Base-by-base conservation (phyloP, 495 filamentous ascomycete species). In the Hypoxylon intermedium region DNA sequence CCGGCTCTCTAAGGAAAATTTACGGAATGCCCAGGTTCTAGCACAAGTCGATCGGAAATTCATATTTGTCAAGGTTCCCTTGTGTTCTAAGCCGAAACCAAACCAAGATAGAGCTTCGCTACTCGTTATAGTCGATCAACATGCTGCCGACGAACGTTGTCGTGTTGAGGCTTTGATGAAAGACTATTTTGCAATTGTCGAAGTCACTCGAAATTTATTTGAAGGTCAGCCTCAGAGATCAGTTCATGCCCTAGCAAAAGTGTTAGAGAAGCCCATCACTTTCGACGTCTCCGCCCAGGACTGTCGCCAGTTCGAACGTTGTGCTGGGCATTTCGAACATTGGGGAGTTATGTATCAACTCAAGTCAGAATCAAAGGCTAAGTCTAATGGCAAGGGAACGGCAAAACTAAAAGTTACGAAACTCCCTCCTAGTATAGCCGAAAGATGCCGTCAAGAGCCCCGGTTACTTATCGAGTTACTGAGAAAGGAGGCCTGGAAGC, bases 31-130 rank as follows among this genome's bases (percentile, higher is more conserved):
- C 3, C 70, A 80, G 42, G 76, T 97, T 4, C 82, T 98, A 30
- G 82, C 84, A 0, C 94, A 98, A 62, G 88, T 98, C 0, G 93
- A 98, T 65, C 80, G 74, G 13, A 98, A 98, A 71, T 98, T 93
- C 68, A 91, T 98, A 37, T 75, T 98, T 2, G 80, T 82, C 18
- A 89, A 84, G 58, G 74, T 89, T 33, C 61, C 56, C 12, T 20
- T 67, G 42, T 56, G 42, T 28, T 58, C 18, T 16, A 43, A 9
- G 48, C 63, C 34, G 6, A n/a, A n/a, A 19, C 15, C 38, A 24
- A 38, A 48, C 13, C 24, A 37, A 9, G 24, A 3, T 7, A 26
- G 24, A 26, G 21, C 31, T 11, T 61, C 76, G 0, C 51, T 84
- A 9, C 76, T 98, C 0, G 82, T 95, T 0, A 78, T 97, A 7